A percentile compares a stretch with the other conserved stretches of the same genome.
phyloP scores from a whole-genome alignment of 441 rosid species.

The Daphne laureola region DNA sequence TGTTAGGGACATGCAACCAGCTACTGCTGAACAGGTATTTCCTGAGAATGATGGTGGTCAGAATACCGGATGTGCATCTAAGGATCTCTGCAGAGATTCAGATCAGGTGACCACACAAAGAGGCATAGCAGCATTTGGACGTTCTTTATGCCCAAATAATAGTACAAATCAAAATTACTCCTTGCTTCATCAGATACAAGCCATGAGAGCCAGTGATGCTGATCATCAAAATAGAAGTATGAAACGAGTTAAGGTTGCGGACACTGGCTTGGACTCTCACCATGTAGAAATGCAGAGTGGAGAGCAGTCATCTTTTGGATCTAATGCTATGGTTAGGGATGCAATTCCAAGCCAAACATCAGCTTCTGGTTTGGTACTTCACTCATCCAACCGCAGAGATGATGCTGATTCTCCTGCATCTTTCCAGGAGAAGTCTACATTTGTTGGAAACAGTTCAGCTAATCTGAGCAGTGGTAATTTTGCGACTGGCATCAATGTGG shows the following conservation, averaged over 20 bases:
- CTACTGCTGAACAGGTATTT: slow-evolving; percentile 22
- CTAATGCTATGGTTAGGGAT: slow-evolving; percentile 22
- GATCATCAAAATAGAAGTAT: slow-evolving; percentile 36
- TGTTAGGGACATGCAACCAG: slow-evolving; percentile 23
- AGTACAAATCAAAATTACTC: slow-evolving; percentile 33
- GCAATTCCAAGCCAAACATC: slow-evolving; percentile 15
- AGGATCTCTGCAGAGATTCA: slow-evolving; percentile 21
- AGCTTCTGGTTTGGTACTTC: slow-evolving; percentile 24
- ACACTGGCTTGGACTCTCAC: slow-evolving; percentile 24
- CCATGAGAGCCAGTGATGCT: slow-evolving; percentile 35
- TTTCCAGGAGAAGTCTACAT: slow-evolving; percentile 24
- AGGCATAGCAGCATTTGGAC: slow-evolving; percentile 48
- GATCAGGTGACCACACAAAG: slow-evolving; percentile 29
- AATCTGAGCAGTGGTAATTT: slow-evolving; percentile 23
- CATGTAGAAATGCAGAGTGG: slow-evolving; percentile 21
- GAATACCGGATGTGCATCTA: slow-evolving; percentile 12
- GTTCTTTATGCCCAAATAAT: slow-evolving; percentile 37
- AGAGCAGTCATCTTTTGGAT: slow-evolving; percentile 22
- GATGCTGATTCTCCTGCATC: slow-evolving; percentile 21
- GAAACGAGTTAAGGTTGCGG: slow-evolving; percentile 43
- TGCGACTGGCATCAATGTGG: slow-evolving; percentile 28
- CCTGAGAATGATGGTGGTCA: slow-evolving; percentile 21
- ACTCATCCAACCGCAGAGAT: slow-evolving; percentile 26
- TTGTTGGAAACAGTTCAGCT: slow-evolving; percentile 30
- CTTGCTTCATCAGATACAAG: slow-evolving; percentile 38